These are phyloP conservation scores for Penicillium bovifimosum DNA, from an alignment of 495 filamentous ascomycete species.

Conservation along the genomic window DNA sequence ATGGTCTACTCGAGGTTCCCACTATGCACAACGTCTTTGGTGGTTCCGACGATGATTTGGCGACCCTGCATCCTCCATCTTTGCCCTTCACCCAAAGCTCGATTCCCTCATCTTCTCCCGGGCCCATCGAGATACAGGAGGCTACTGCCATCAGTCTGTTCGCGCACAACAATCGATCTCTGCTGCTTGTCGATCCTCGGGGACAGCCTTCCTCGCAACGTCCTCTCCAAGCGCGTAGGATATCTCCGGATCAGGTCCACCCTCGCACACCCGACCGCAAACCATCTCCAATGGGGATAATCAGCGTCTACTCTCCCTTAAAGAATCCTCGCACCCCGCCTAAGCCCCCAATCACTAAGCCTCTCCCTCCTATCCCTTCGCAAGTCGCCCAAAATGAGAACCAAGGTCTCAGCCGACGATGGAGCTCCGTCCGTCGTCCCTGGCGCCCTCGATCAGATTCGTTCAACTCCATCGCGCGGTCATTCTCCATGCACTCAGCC, in stretches of 20 bases:
- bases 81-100: conserved; percentile 43
- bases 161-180: conserved; percentile 79
- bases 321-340: conserved; percentile 71
- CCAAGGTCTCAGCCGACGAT: conserved; percentile 36
- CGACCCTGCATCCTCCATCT: conserved; percentile 40
- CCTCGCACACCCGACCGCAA: conserved; percentile 33
- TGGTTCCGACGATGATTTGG: conserved; percentile 33
- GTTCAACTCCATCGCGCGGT: conserved; percentile 33
- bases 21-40: conserved; percentile 28
- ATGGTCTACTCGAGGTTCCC: conserved; percentile 12
- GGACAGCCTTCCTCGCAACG: conserved; percentile 29
- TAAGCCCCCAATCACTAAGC: conserved; percentile 61
- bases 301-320: conserved; percentile 60
- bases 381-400: conserved; percentile 45
- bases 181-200: conserved; percentile 71
- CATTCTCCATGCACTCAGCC: conserved; percentile 41
- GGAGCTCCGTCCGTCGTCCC: conserved; percentile 53
- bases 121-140: conserved; percentile 56
- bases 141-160: conserved; percentile 78
- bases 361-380: conserved; percentile 68
- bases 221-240: conserved; percentile 18
- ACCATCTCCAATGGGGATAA: conserved; percentile 37
- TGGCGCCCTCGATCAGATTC: conserved; percentile 56
- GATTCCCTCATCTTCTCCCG: conserved; percentile 46
- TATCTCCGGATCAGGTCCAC: conserved; percentile 8